Conservation (phyloP, 2,329 filamentous ascomycete genomes). For the Colletotrichum trifolii region DNA sequence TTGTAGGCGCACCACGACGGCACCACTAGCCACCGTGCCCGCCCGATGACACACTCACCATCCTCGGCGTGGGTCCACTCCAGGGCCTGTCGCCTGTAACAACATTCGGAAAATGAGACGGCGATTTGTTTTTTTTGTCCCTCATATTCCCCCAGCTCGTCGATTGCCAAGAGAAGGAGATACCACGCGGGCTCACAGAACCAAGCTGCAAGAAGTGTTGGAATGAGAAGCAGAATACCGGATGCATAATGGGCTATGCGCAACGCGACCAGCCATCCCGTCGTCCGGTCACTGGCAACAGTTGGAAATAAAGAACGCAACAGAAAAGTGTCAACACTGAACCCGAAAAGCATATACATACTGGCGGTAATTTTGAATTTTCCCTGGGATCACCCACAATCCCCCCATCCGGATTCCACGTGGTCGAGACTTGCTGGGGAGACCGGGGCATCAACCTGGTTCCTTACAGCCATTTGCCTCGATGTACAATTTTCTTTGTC, state of each 20-base stretch:
- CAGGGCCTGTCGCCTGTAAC: slow-evolving; percentile 23
- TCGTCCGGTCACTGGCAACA: slow-evolving; percentile 10
- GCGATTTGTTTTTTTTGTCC: slow-evolving; percentile 32
- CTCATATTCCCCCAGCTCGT: slow-evolving; percentile 28
- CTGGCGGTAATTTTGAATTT: slow-evolving; percentile 24
- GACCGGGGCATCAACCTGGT: background rate
- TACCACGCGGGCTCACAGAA: slow-evolving; percentile 46
- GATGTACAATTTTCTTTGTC: slow-evolving; percentile 31
- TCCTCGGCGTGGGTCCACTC: slow-evolving; percentile 3
- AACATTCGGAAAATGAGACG: slow-evolving; percentile 23
- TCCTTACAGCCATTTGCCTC: background rate
- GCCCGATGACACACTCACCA: slow-evolving; percentile 8
- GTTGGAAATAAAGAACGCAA: slow-evolving; percentile 14
- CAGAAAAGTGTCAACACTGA: slow-evolving; percentile 18
- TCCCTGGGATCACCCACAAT: slow-evolving; percentile 13
- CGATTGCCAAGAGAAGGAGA: slow-evolving; percentile 40
- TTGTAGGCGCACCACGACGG: slow-evolving; percentile 58
- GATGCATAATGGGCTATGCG: slow-evolving; percentile 6
- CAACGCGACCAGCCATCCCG: background rate
- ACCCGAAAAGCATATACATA: slow-evolving; percentile 28
- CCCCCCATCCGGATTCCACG: slow-evolving; percentile 5
- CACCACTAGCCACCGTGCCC: background rate
- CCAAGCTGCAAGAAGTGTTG: slow-evolving; percentile 38
- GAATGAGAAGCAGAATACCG: slow-evolving; percentile 1
- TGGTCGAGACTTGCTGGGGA: background rate